These are phyloP conservation scores for Diutina siamensis DNA, from an alignment of 1,139 yeast genomes.

Conservation along the genomic window DNA sequence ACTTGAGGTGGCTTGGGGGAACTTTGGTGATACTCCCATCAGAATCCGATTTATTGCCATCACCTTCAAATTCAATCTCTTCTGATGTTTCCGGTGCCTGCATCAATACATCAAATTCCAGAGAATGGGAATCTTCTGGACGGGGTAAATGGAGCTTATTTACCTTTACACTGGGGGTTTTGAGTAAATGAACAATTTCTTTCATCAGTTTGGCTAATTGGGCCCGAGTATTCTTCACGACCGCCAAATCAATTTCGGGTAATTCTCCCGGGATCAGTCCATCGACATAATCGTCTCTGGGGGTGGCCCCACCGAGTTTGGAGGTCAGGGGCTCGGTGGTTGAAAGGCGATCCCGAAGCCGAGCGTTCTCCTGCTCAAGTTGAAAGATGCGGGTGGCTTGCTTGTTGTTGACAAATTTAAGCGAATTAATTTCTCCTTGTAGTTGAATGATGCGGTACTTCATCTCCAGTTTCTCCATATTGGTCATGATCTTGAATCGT, in stretches of 20 bases:
- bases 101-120: constrained; percentile 1
- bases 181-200: constrained; percentile 29
- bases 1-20: not conserved
- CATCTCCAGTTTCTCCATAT: constrained; percentile 46
- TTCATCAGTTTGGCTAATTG: constrained; percentile 31
- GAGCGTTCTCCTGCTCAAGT: constrained; percentile 15
- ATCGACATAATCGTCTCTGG: constrained; percentile 1
- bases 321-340: too few species aligned
- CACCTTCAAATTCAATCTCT: not conserved
- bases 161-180: constrained; percentile 20
- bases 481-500: constrained; percentile 43
- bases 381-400: constrained; percentile 21
- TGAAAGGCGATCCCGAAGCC: constrained; percentile 4
- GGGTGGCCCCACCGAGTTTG: not conserved
- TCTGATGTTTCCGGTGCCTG: not conserved
- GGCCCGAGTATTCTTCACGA: constrained; percentile 27
- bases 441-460: constrained; percentile 41
- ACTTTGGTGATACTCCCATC: not conserved
- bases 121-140: not conserved
- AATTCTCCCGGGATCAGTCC: constrained; percentile 11
- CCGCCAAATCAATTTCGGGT: constrained; percentile 30
- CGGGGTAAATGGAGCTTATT: not conserved
- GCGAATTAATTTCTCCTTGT: constrained; percentile 41
- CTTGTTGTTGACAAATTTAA: constrained; percentile 25
- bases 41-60: not conserved